Base-by-base conservation (phyloP, 306 rosid genomes). In the Mucuna pruriens region DNA sequence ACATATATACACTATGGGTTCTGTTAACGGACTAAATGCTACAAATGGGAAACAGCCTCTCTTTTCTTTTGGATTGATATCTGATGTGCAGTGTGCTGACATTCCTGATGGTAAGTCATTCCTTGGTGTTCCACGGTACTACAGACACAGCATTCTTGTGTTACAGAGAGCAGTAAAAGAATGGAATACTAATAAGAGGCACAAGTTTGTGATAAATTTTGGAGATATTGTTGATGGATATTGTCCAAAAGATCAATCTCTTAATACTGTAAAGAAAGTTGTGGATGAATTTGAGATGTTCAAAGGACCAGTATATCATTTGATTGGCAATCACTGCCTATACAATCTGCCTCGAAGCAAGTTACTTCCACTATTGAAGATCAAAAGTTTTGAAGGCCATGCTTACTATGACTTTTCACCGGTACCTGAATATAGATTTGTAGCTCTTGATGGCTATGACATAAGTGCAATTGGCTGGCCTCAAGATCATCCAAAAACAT, bases 381-480 rank as follows among this genome's bases (percentile, higher is more conserved):
- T 93, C 55, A 75, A 82, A 57, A 84, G 69, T 57, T 48, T 7
- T 3, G 83, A 87, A 51, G 84, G 86, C 15, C 84, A 49, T 78
- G 98, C 94, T 83, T 93, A 91, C 85, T 93, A 85, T 49, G 97
- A 95, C 9, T 91, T 95, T 79, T 90, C 99, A 10, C 99, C 97
- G 0, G 81, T 72, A 36, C 90, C 93, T 0, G 90, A 72, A 22
- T 95, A 81, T 73, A 89, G 98, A 86, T 95, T 95, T 44, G 87
- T 95, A 54, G 84, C 91, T 38, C 91, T 95, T 22, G 99, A 93
- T 81, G 98, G 94, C 5, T 93, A 91, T 52, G 99, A 95, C 80
- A 84, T 88, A 23, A 93, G 99, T 76, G 98, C 92, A 23, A 87
- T 95, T 57, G 99, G 99, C 40, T 92, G 99, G 98, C 96, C 98